phyloP scores from a whole-genome alignment of 495 filamentous ascomycete species.

The Penicillium herquei region DNA sequence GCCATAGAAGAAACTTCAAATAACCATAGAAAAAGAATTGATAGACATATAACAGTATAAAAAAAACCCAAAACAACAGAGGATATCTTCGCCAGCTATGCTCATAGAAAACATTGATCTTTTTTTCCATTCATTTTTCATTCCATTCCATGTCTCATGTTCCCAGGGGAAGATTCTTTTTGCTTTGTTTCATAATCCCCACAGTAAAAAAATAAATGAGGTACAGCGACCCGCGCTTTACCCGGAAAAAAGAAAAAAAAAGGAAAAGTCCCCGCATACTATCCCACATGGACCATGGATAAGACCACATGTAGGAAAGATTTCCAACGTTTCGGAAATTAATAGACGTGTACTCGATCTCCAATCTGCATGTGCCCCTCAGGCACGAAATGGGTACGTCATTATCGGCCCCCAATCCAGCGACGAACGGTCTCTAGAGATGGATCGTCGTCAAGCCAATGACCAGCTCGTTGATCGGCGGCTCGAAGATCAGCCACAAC shows the following conservation, averaged over 20 bases:
- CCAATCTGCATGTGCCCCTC: neutral
- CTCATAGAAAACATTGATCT: constrained; percentile 18
- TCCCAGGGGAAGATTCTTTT: neutral
- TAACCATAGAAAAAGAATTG: constrained; percentile 5
- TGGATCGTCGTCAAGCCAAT: constrained; percentile 76
- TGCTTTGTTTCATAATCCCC: constrained; percentile 1
- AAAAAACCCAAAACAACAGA: constrained; percentile 18
- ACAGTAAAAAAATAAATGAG: neutral
- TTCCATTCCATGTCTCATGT: neutral
- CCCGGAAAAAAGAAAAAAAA: constrained; percentile 9
- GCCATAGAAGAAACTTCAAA: neutral
- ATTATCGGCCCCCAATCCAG: constrained; percentile 45
- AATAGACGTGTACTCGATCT: neutral
- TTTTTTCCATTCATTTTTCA: constrained; percentile 4
- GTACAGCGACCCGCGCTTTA: constrained; percentile 22
- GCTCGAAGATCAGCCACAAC: constrained; percentile 63
- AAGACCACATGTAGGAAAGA: neutral
- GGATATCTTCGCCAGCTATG: constrained; percentile 26
- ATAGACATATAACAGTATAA: constrained; percentile 7
- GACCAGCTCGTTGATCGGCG: constrained; percentile 63
- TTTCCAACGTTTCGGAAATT: neutral
- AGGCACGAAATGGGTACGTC: neutral
- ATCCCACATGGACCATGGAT: neutral
- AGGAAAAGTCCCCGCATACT: constrained; percentile 2
- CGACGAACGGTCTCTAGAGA: constrained; percentile 39